Base-by-base conservation (phyloP, 495 filamentous ascomycete genomes). In the Pseudoneurospora amorphoporcata region DNA sequence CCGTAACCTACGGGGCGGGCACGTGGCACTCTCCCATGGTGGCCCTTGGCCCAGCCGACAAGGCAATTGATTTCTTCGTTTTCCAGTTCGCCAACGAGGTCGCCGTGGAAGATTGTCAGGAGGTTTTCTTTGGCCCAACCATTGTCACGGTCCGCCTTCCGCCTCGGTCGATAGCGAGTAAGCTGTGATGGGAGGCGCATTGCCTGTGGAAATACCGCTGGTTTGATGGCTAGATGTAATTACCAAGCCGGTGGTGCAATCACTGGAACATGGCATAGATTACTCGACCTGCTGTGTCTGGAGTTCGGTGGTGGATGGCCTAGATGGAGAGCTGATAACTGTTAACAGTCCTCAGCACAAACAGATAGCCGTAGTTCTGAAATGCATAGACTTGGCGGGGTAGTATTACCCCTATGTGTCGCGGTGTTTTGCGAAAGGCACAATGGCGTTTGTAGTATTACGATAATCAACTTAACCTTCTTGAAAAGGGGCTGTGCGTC, bases 21-120 rank as follows among this genome's bases (percentile, higher is more conserved):
- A 97, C 93, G 58, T 99, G 96, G 95, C 95, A 99, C 86, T 94
- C 95, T 74, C 95, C 95, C 3, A 98, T 99, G 95, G 93, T 92
- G 17, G 94, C 93, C 65, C 77, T 98, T 29, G 95, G 95, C 1
- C 77, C 82, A 68, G 75, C 84, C 41, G 84, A 87, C 29, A 87
- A 94, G 38, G 90, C 91, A 76, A 39, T 86, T 12, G 84, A 85
- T 58, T 99, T 98, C 82, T 88, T 97, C 35, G 94, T 98, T 9
- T 86, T 92, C 78, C 94, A 97, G 82, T 92, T 90, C 83, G 90
- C 90, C 17, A 99, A 96, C 82, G 94, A 92, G 5, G 91, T 94
- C 42, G 88, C 81, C 14, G 84, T 88, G 3, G 95, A 98, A 84
- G 95, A 99, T 82, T 95, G 92, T 76, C 92, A 98, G 83, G 94